These are phyloP conservation scores for Scenedesmus sp. DNA, from an alignment of 163 green algal species.

Conservation along the genomic window DNA sequence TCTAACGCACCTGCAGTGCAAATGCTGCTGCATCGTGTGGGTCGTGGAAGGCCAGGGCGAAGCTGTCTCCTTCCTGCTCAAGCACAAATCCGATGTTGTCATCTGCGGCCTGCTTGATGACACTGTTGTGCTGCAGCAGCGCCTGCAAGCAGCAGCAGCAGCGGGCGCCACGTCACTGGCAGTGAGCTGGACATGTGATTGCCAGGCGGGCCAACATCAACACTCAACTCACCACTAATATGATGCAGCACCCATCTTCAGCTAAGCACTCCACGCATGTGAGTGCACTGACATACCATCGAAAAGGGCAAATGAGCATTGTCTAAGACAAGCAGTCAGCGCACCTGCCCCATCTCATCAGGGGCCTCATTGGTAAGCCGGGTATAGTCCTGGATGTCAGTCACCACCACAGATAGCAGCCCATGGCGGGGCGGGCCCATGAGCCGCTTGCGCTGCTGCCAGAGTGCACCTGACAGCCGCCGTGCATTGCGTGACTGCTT, in stretches of 20 bases:
- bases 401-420: slow-evolving; percentile 30
- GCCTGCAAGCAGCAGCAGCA: background rate
- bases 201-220: no score
- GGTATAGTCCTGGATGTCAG: slow-evolving; percentile 25
- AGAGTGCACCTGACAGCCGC: background rate
- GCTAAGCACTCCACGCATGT: no score
- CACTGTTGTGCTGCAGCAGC: slow-evolving; percentile 1
- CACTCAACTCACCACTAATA: no score
- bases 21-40: slow-evolving; percentile 19
- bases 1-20: background rate
- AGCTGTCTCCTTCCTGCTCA: slow-evolving; percentile 24
- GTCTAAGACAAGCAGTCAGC: no score
- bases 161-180: no score
- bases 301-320: no score
- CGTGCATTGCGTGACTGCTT: background rate
- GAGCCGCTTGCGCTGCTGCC: slow-evolving; percentile 3
- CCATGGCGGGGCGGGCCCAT: background rate
- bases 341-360: slow-evolving; percentile 18
- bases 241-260: no score
- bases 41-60: background rate
- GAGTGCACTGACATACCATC: no score
- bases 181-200: background rate
- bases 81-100: slow-evolving; percentile 18
- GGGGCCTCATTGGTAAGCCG: background rate
- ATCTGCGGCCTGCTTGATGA: slow-evolving; percentile 21